Evolutionary conservation across 2,329 filamentous ascomycete genomes (phyloP).

Genomic region (Samsoniella hepiali): DNA sequence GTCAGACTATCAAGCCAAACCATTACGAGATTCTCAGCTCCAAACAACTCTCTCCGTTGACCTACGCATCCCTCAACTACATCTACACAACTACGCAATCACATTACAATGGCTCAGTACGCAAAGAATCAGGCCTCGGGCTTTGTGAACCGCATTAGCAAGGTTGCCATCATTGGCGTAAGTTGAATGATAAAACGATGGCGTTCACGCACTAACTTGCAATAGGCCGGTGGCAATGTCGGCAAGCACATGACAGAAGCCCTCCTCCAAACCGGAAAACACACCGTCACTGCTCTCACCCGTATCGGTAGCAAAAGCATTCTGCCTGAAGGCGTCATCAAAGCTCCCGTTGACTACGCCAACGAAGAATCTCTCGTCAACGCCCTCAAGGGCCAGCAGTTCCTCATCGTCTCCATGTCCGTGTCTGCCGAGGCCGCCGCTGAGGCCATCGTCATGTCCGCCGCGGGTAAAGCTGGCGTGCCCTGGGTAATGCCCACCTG

Average conservation of each 20-base stretch:
- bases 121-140: constrained; percentile 28
- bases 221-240: constrained; percentile 39
- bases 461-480: constrained; percentile 49
- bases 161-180: constrained; percentile 42
- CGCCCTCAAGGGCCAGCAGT: constrained; percentile 53
- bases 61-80: background rate
- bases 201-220: background rate
- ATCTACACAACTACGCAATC: background rate
- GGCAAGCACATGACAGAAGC: constrained; percentile 38
- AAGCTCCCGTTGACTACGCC: constrained; percentile 43
- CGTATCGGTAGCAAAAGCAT: constrained; percentile 40
- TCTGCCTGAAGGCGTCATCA: constrained; percentile 43
- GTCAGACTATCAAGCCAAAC: background rate
- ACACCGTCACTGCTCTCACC: constrained; percentile 51
- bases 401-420: constrained; percentile 49
- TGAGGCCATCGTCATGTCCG: constrained; percentile 44
- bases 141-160: constrained; percentile 35
- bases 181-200: constrained; percentile 20
- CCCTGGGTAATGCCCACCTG: constrained; percentile 51
- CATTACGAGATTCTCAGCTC: background rate
- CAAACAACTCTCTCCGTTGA: background rate
- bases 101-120: constrained; percentile 19
- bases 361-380: constrained; percentile 40
- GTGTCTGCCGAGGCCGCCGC: constrained; percentile 38
- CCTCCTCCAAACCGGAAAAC: constrained; percentile 48